Evolutionary conservation across 257 asterid species (phyloP).

Genomic region (Capsicum baccatum): DNA sequence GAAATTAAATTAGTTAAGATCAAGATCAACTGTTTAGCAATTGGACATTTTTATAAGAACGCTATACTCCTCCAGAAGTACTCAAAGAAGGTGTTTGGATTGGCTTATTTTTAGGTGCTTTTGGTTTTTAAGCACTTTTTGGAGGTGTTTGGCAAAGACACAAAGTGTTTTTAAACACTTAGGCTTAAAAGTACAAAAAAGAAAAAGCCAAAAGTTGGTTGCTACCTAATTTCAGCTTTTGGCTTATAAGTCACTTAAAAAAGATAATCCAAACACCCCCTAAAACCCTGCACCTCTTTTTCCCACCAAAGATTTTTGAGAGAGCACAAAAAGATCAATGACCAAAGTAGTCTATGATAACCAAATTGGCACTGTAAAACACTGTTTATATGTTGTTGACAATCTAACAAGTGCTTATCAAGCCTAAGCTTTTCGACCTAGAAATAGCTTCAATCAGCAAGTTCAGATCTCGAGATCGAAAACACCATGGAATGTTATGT

Average conservation of each 20-base stretch:
- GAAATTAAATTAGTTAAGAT: not conserved
- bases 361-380: not conserved
- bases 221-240: no score
- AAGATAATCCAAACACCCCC: no score
- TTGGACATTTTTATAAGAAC: not conserved
- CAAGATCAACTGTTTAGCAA: slow-evolving; percentile 8
- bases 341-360: slow-evolving; percentile 2
- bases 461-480: not conserved
- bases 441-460: slow-evolving; percentile 7
- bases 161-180: no score
- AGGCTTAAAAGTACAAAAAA: no score
- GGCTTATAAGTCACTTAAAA: no score
- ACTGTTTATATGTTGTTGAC: not conserved
- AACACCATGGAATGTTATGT: not conserved
- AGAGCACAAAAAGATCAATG: not conserved
- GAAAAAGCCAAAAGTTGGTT: no score
- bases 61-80: not conserved
- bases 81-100: not conserved
- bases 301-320: not conserved
- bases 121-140: no score
- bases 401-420: not conserved
- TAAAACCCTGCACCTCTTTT: not conserved
- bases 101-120: no score
- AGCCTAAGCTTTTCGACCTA: not conserved
- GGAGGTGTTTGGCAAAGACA: no score